Evolutionary conservation across 148 eudicot species (phyloP), one percentile per base, ranked within the genome.

Genomic region (Silene latifolia): DNA sequence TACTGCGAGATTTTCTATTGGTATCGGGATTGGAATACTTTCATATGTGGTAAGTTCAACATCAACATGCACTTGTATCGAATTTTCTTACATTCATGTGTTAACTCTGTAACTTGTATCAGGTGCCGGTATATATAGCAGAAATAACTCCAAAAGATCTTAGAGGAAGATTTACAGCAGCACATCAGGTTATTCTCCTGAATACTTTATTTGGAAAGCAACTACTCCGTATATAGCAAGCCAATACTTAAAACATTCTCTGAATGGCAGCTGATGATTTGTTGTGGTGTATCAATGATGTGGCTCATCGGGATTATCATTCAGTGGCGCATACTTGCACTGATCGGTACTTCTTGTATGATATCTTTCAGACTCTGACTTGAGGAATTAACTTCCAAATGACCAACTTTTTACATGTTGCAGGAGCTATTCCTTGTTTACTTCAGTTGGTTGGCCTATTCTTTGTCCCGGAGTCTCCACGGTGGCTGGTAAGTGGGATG

Each of bases 71-170:
- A 71, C 56, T 63, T 48, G 2, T 24, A 48, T 17, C 57, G 15
- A 13, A 46, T 20, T 78, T 23, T 24, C 39, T 72, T 58, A 4
- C 8, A 42, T 12, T 35, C n/a, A 29, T 39, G 69, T 4, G 11
- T 11, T n/a, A 21, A 69, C 47, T 32, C 56, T 27, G 57, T 24
- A 27, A 27, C 29, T 75, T 18, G 29, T 44, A 68, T 74, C 81
- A 92, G 97, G 96, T 92, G 72, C 98, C 98, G 24, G 84, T 92
- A 46, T 92, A 92, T 72, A 78, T 92, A 81, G 96, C 98, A 27
- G 98, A 92, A 84, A 87, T 90, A 77, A 89, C 98, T 59, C 96
- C 98, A 17, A 90, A 90, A 83, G 80, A 92, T 70, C 93, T 92
- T 57, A 81, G 96, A 83, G 98, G 98, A 71, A 83, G 77, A 54